These are phyloP conservation scores for Kodamaea sp. DNA, from an alignment of 1,139 yeast genomes.

Conservation along the genomic window DNA sequence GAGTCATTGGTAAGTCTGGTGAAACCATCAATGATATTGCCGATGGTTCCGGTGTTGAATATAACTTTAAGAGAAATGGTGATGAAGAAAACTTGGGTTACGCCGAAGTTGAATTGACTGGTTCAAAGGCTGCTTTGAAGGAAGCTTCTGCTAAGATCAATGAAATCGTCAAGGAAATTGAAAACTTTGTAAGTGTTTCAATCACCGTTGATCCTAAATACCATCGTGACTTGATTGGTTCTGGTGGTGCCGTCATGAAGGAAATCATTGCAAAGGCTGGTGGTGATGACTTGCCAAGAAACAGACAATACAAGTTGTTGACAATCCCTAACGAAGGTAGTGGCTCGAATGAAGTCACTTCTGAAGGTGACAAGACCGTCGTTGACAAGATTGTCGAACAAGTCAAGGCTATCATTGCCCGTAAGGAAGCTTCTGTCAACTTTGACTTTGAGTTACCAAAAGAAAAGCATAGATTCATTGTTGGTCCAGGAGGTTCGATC, in stretches of 20 bases:
- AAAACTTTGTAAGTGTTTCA: constrained; percentile 59
- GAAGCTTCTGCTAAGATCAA: constrained; percentile 66
- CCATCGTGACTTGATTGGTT: constrained; percentile 79
- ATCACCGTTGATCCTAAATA: constrained; percentile 73
- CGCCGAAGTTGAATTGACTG: constrained; percentile 68
- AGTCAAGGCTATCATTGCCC: constrained; percentile 61
- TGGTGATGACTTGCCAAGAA: constrained; percentile 51
- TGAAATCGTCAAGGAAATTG: constrained; percentile 61
- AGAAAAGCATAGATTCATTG: constrained; percentile 70
- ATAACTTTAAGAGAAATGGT: constrained; percentile 55
- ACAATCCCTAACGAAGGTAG: constrained; percentile 74
- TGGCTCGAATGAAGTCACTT: constrained; percentile 57
- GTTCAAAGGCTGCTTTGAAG: constrained; percentile 76
- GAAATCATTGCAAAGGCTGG: constrained; percentile 80
- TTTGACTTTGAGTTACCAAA: constrained; percentile 62
- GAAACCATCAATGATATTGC: constrained; percentile 79
- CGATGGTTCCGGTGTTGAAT: constrained; percentile 75
- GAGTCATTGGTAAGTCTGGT: constrained; percentile 88
- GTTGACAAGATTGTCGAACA: constrained; percentile 68
- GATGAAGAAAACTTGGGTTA: constrained; percentile 39
- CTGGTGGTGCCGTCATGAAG: constrained; percentile 71
- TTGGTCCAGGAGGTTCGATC: constrained; percentile 79
- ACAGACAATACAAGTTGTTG: constrained; percentile 54
- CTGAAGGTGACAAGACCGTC: constrained; percentile 71
- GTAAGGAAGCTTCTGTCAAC: constrained; percentile 59